phyloP scores from a whole-genome alignment of 805 yeast species.

The Wickerhamomyces bovis region DNA sequence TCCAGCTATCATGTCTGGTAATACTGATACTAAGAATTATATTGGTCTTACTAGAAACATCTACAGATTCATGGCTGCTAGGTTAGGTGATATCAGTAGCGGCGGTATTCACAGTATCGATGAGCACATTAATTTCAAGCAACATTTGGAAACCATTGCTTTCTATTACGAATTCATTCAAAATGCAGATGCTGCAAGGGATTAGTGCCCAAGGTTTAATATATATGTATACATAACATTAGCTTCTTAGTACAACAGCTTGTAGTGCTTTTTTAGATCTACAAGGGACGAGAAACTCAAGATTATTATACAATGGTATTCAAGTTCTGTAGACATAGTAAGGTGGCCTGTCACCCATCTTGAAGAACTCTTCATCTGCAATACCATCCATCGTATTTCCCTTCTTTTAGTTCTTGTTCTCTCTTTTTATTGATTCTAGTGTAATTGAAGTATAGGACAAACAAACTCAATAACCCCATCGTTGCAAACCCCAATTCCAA shows the following conservation, averaged over 20 bases:
- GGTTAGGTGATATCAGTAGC: conserved; percentile 2
- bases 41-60: conserved; percentile 58
- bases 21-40: conserved; percentile 65
- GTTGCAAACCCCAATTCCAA: conserved; percentile 28
- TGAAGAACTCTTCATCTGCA: conserved; percentile 25
- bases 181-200: conserved; percentile 29
- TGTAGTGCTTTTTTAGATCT: too few relatives aligned
- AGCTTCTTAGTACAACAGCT: too few relatives aligned
- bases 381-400: conserved; percentile 24
- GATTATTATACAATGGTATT: not conserved
- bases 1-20: conserved; percentile 47
- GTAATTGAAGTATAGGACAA: conserved; percentile 19
- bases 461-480: conserved; percentile 26
- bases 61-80: conserved; percentile 41
- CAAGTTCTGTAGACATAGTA: conserved; percentile 28
- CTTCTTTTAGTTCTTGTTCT: conserved; percentile 23
- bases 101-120: conserved; percentile 47
- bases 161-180: conserved; percentile 45
- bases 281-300: too few relatives aligned
- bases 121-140: conserved; percentile 43
- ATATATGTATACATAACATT: too few relatives aligned
- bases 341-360: conserved; percentile 39
- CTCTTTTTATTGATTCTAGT: conserved; percentile 21
- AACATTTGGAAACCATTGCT: conserved; percentile 49
- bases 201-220: too few relatives aligned